Conservation (phyloP, 2,329 filamentous ascomycete species). For the Sporothrix dimorphospora region DNA sequence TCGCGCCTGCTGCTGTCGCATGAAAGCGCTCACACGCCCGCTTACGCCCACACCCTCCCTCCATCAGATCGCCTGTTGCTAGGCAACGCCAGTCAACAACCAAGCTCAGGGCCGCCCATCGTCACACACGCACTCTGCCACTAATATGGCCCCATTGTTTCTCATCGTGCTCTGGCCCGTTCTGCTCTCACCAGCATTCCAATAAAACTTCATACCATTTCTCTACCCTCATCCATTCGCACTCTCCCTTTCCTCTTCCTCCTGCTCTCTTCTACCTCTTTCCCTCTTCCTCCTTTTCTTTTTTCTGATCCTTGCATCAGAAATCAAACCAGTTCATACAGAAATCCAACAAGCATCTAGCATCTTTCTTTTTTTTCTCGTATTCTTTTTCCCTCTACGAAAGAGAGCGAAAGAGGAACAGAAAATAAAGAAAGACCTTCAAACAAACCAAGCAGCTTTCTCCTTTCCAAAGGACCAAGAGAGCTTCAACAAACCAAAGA, state of each 20-base stretch:
- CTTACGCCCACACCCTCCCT: conserved; percentile 4
- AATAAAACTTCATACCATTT: conserved; percentile 31
- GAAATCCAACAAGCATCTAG: neutral
- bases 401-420: neutral
- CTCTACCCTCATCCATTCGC: conserved; percentile 8
- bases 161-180: neutral
- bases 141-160: conserved; percentile 13
- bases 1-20: neutral
- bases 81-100: conserved; percentile 35
- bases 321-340: neutral
- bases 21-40: conserved; percentile 6
- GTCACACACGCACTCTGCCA: conserved; percentile 24
- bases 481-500: conserved; percentile 4
- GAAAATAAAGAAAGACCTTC: conserved; percentile 13
- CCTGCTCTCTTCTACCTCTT: conserved; percentile 2
- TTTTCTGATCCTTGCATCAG: conserved; percentile 12
- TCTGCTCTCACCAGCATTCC: conserved; percentile 31
- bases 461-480: conserved; percentile 16
- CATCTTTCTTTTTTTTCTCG: conserved; percentile 21
- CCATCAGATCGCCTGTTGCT: conserved; percentile 30
- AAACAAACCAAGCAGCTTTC: conserved; percentile 15
- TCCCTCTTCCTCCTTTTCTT: neutral
- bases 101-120: conserved; percentile 18
- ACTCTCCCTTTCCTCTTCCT: conserved; percentile 8
- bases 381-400: conserved; percentile 19